Base-by-base conservation (phyloP, 1,284 basidiomycete genomes). In the Coriolopsis trogii region DNA sequence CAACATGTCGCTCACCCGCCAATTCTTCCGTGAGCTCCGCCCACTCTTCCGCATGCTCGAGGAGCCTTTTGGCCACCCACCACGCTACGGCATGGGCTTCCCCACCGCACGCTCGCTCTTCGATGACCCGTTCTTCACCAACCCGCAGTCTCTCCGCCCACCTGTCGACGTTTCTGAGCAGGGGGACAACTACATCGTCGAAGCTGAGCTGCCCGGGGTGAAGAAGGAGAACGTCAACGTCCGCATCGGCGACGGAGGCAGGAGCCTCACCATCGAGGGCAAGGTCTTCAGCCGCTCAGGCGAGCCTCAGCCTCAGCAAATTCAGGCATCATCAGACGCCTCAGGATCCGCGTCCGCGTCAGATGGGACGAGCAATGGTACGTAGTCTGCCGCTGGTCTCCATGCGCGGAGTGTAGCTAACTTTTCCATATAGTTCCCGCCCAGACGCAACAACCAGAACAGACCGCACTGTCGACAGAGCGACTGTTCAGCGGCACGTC, bases 191-290 rank as follows among this genome's bases (percentile, higher is more conserved):
- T 90, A 86, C 60, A 60, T 89, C 42, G 72, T 91, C 37, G 84
- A 89, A 63, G 88, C 88, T 1, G 89, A 91, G 63, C 65, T 91
- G 37, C 89, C 89, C 7, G 89, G 89, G 1, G 83, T 91, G 18
- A 85, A 83, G 70, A 90, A 85, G 72, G 89, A 91, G 63, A 82
- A 90, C 61, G 64, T 91, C 9, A 80, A 87, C 52, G 78, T 91
- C 42, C 77, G 80, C 15, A 75, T 91, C 54, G 85, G 85, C 7
- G 83, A 90, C 51, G 79, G 77, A 24, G 88, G 87, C 3, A 76
- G 80, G 51, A 87, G 81, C 56, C 66, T 91, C 53, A 88, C 82
- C 5, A 89, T 91, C 51, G 79, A 88, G 65, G 89, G 89, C 3
- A 82, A 76, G 61, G 70, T 80, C 37, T 65, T 71, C 42, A 71